Evolutionary conservation across 768 basidiomycete genomes (phyloP).

Genomic region (Lentinula raphanica): DNA sequence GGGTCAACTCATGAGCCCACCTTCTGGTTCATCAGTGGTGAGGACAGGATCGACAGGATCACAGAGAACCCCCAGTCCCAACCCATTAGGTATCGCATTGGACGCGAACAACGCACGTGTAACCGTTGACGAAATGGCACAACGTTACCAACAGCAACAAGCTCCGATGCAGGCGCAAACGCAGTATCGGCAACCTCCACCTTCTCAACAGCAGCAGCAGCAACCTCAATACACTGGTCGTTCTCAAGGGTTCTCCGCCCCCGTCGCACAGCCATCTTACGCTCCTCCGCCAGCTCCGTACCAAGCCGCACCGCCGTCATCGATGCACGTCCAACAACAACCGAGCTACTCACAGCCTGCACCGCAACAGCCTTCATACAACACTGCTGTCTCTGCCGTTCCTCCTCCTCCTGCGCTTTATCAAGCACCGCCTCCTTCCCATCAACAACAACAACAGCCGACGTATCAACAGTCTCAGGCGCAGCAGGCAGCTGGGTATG

Average conservation of each 20-base stretch:
- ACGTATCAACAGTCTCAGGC: slow-evolving; percentile 13
- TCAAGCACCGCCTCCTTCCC: slow-evolving; percentile 6
- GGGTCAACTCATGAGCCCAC: slow-evolving; percentile 13
- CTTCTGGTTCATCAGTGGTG: slow-evolving; percentile 6
- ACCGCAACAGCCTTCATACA: slow-evolving; percentile 13
- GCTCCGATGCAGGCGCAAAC: background rate
- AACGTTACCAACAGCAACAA: slow-evolving; percentile 42
- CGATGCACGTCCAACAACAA: background rate
- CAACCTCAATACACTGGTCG: slow-evolving; percentile 33
- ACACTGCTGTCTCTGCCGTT: background rate
- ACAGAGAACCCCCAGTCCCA: slow-evolving; percentile 63
- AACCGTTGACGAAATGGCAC: slow-evolving; percentile 74
- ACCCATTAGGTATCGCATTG: slow-evolving; percentile 75
- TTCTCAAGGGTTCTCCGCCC: slow-evolving; percentile 18
- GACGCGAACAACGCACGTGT: slow-evolving; percentile 73
- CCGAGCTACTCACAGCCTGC: slow-evolving; percentile 16
- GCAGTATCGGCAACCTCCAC: slow-evolving; percentile 27
- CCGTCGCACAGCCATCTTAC: slow-evolving; percentile 9
- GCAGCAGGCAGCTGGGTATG: slow-evolving; percentile 16
- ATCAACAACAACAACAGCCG: slow-evolving; percentile 6
- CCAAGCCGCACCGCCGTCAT: slow-evolving; percentile 12
- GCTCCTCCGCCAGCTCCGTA: slow-evolving; percentile 16
- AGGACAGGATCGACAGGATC: slow-evolving; percentile 27
- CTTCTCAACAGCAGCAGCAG: slow-evolving; percentile 30
- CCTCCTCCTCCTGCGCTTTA: slow-evolving; percentile 4